Evolutionary conservation across 257 asterid genomes (phyloP), one percentile per base, ranked within the genome.

Genomic region (Solanum acaule): DNA sequence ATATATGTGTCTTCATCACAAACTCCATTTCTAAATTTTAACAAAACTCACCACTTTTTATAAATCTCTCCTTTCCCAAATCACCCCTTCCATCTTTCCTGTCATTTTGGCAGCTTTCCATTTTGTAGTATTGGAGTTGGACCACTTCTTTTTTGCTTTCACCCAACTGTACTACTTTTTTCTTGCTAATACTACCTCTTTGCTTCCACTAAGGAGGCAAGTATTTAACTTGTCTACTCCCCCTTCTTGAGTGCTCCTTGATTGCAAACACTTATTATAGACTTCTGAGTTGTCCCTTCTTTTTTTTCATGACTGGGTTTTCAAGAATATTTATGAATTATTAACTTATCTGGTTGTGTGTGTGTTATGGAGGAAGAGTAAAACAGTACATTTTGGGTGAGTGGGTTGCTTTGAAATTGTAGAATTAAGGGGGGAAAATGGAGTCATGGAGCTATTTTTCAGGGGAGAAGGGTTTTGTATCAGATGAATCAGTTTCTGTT

Each of bases 151-250:
- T 75, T 85, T 16, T 40, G 27, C 88, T 72, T 71, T 73, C 90
- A 88, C 86, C 78, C 72, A 77, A 88, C 65, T 87, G 90, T 87
- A 42, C 71, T 67, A 31, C 40, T 49, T 75, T 90, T 88, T 88
- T 70, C 89, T 86, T 59, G 77, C 90, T 79, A 84, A 61, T 87
- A 88, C 70, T 86, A 86, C 37, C 76, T 82, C 83, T 49, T 56
- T 91, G 91, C 87, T 85, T 88, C 93, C 93, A 90, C 91, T 63
- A 70, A 86, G 90, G 93, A 75, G 83, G 93, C 93, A 91, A 49
- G 70, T 68, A 72, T 85, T 84, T 88, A 61, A 22, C 88, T 68
- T 84, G 85, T 70, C 89, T 67, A 86, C 87, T 72, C 46, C 61
- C 61, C 16, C 84, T 90, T 82, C 42, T 70, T 79, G 23, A 33